Percentiles rank a stretch among this genome's conserved stretches.
phyloP scores from a whole-genome alignment of 2,329 filamentous ascomycete genomes.

The Decorospora gaudefroyi region DNA sequence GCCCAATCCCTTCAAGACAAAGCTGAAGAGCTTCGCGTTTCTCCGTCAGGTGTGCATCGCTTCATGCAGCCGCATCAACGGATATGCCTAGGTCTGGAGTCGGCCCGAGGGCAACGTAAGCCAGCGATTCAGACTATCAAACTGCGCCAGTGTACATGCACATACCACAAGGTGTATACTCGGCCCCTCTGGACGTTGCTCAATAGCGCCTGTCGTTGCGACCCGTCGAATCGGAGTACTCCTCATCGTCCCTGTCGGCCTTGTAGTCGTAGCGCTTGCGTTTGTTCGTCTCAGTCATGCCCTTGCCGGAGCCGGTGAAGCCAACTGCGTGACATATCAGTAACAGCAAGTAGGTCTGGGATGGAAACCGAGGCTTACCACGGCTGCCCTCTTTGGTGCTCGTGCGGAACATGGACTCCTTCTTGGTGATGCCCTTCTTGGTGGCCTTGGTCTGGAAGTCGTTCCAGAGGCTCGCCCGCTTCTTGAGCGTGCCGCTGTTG shows the following conservation, averaged over 20 bases:
- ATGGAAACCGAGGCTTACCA: no score
- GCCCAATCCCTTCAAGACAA: not conserved
- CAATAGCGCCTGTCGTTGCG: constrained; percentile 14
- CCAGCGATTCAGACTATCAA: constrained; percentile 18
- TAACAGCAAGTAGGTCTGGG: no score
- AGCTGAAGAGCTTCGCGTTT: constrained; percentile 6
- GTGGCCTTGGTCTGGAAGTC: constrained; percentile 78
- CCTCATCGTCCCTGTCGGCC: constrained; percentile 33
- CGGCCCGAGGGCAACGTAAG: constrained; percentile 26
- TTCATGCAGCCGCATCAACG: constrained; percentile 1
- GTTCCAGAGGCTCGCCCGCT: constrained; percentile 91
- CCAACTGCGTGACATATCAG: no score
- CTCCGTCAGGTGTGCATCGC: constrained; percentile 3
- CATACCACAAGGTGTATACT: constrained; percentile 11
- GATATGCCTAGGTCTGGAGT: constrained; percentile 19
- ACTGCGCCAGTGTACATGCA: not conserved
- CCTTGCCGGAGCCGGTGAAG: constrained; percentile 91
- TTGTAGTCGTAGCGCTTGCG: constrained; percentile 80
- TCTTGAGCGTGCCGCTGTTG: constrained; percentile 89
- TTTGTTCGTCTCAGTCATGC: constrained; percentile 90
- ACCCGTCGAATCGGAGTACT: constrained; percentile 12
- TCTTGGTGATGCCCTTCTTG: constrained; percentile 71
- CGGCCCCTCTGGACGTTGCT: not conserved
- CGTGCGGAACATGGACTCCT: constrained; percentile 96
- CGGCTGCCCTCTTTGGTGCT: constrained; percentile 82